phyloP scores from a whole-genome alignment of 2,329 filamentous ascomycete species.

The Pleurostoma richardsiae region DNA sequence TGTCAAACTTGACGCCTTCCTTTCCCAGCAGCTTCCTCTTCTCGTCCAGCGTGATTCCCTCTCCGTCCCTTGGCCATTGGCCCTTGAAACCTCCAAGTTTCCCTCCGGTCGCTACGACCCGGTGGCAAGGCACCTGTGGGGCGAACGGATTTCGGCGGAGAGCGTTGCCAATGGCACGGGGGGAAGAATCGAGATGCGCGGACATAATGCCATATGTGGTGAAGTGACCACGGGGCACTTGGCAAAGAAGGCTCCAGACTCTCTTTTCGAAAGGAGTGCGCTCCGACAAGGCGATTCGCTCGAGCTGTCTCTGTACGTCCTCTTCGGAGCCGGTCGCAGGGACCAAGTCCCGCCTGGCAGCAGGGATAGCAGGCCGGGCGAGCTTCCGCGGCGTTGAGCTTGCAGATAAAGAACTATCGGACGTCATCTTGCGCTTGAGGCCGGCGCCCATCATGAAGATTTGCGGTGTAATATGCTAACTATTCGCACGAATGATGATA shows the following conservation, averaged over 20 bases:
- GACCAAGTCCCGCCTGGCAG: background rate
- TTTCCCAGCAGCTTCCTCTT: constrained; percentile 56
- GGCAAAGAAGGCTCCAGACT: constrained; percentile 68
- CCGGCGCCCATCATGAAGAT: too few species aligned
- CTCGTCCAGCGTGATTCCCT: constrained; percentile 57
- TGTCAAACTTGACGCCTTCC: constrained; percentile 63
- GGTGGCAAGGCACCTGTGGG: constrained; percentile 75
- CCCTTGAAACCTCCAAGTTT: constrained; percentile 69
- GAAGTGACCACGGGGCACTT: constrained; percentile 70
- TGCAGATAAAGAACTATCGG: too few species aligned
- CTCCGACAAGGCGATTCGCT: constrained; percentile 35
- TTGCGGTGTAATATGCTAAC: too few species aligned
- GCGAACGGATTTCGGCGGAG: constrained; percentile 78
- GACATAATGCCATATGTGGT: constrained; percentile 76
- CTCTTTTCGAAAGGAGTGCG: constrained; percentile 53
- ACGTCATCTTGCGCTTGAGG: too few species aligned
- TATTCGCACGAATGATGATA: too few species aligned
- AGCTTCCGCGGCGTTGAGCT: too few species aligned
- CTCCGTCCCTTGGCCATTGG: constrained; percentile 55
- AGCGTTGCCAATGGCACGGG: constrained; percentile 73
- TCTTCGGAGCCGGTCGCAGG: background rate
- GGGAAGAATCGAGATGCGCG: constrained; percentile 61
- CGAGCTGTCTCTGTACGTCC: constrained; percentile 33
- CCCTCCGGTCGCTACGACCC: constrained; percentile 70
- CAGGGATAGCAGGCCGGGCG: too few species aligned